Conservation (phyloP, 768 basidiomycete species). For the Cyathus striatus region DNA sequence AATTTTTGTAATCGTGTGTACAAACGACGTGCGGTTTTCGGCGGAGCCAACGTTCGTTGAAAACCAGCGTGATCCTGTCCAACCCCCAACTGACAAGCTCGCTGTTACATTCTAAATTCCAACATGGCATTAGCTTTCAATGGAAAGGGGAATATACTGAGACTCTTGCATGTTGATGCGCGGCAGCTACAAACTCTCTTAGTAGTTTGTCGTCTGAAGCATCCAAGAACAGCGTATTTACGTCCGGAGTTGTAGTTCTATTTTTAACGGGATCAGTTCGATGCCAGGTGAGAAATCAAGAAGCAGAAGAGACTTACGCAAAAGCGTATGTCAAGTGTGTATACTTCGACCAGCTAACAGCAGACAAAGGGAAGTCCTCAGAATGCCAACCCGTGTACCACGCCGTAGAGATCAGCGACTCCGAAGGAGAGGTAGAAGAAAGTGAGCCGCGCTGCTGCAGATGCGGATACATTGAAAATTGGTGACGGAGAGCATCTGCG, state of each 20-base stretch:
- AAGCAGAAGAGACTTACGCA: slow-evolving; percentile 36
- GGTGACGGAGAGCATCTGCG: too few species aligned
- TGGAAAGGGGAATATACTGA: slow-evolving; percentile 9
- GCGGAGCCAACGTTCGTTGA: slow-evolving; percentile 52
- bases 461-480: too few species aligned
- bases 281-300: neutral
- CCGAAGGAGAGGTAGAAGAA: too few species aligned
- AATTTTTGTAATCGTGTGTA: slow-evolving; percentile 45
- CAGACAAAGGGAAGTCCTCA: slow-evolving; percentile 32
- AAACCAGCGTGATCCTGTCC: slow-evolving; percentile 60
- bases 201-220: slow-evolving; percentile 42
- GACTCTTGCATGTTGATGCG: slow-evolving; percentile 32
- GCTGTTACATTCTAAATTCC: slow-evolving; percentile 47
- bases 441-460: too few species aligned
- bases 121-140: neutral
- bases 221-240: slow-evolving; percentile 24
- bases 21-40: slow-evolving; percentile 53
- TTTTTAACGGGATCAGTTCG: slow-evolving; percentile 1
- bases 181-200: slow-evolving; percentile 48
- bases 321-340: slow-evolving; percentile 56
- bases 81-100: slow-evolving; percentile 60
- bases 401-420: slow-evolving; percentile 28
- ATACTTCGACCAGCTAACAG: slow-evolving; percentile 47
- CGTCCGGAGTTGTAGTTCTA: slow-evolving; percentile 35
- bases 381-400: slow-evolving; percentile 49